These are phyloP conservation scores for Tephrocybe sp. DNA, from an alignment of 768 basidiomycete species.

Conservation along the genomic window DNA sequence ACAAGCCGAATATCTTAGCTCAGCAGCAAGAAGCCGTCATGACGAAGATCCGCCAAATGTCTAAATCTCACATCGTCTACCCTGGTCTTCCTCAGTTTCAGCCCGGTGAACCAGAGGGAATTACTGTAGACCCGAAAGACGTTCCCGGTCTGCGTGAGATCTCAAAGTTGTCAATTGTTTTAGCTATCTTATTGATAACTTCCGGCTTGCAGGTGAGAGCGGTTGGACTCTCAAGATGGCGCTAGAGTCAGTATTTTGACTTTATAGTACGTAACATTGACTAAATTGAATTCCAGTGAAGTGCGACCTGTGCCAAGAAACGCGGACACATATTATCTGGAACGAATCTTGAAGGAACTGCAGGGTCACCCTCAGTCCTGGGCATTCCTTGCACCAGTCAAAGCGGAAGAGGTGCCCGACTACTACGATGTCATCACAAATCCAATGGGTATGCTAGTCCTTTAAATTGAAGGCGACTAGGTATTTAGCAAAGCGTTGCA, in stretches of 20 bases:
- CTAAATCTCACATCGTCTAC: constrained; percentile 84
- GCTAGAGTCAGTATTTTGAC: constrained; percentile 50
- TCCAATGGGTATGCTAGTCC: constrained; percentile 80
- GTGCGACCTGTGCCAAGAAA: constrained; percentile 39
- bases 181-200: constrained; percentile 8
- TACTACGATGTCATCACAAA: constrained; percentile 87
- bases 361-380: constrained; percentile 79
- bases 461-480: too few relatives aligned
- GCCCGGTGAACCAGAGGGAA: constrained; percentile 48
- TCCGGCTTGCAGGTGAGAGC: constrained; percentile 71
- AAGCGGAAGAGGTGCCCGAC: constrained; percentile 75
- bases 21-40: constrained; percentile 89
- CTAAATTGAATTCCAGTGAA: constrained; percentile 22
- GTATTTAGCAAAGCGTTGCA: too few relatives aligned
- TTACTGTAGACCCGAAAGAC: constrained; percentile 67
- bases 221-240: constrained; percentile 91
- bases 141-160: constrained; percentile 85
- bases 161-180: constrained; percentile 8
- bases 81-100: constrained; percentile 78
- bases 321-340: constrained; percentile 67
- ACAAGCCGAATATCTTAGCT: constrained; percentile 72
- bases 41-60: constrained; percentile 83
- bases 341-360: constrained; percentile 76
- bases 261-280: not conserved
- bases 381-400: constrained; percentile 87